phyloP scores from a whole-genome alignment of 495 filamentous ascomycete genomes.

The Lindgomyces ingoldianus region DNA sequence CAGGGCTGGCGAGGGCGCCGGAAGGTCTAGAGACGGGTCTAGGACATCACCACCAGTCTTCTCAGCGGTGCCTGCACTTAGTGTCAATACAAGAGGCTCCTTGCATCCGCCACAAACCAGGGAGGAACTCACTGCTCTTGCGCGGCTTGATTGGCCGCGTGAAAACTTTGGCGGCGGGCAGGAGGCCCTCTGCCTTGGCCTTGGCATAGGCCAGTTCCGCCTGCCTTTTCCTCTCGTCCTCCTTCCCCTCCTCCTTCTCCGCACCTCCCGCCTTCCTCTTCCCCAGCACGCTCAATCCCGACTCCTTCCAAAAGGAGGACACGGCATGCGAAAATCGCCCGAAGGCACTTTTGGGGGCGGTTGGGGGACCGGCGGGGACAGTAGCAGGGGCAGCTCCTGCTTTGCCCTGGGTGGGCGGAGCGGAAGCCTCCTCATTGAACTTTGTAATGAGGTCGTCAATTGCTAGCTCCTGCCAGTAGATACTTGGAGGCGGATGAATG shows the following conservation, averaged over 20 bases:
- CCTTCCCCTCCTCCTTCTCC: slow-evolving; percentile 25
- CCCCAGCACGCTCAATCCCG: slow-evolving; percentile 2
- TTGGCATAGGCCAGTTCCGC: slow-evolving; percentile 62
- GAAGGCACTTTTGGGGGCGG: slow-evolving; percentile 14
- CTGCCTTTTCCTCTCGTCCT: slow-evolving; percentile 47
- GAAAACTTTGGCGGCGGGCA: slow-evolving; percentile 38
- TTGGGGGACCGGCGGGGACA: not conserved
- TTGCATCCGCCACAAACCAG: not conserved
- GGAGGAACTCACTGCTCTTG: not conserved
- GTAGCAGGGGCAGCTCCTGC: not conserved
- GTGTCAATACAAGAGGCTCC: slow-evolving; percentile 38
- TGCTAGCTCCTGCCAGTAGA: slow-evolving; percentile 16
- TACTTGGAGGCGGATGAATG: slow-evolving; percentile 14
- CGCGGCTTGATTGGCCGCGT: slow-evolving; percentile 9
- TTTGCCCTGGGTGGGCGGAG: not conserved
- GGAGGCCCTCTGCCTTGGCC: slow-evolving; percentile 61
- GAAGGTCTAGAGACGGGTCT: slow-evolving; percentile 6
- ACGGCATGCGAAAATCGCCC: slow-evolving; percentile 14
- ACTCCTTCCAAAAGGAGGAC: slow-evolving; percentile 4
- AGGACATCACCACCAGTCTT: slow-evolving; percentile 12
- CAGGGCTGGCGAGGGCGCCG: slow-evolving; percentile 36
- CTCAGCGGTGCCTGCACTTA: slow-evolving; percentile 27
- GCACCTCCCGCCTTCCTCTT: slow-evolving; percentile 19
- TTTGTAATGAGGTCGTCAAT: slow-evolving; percentile 10
- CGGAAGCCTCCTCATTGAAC: slow-evolving; percentile 15